Conservation (phyloP, 2,329 filamentous ascomycete genomes). For the Sarocladium strictum region DNA sequence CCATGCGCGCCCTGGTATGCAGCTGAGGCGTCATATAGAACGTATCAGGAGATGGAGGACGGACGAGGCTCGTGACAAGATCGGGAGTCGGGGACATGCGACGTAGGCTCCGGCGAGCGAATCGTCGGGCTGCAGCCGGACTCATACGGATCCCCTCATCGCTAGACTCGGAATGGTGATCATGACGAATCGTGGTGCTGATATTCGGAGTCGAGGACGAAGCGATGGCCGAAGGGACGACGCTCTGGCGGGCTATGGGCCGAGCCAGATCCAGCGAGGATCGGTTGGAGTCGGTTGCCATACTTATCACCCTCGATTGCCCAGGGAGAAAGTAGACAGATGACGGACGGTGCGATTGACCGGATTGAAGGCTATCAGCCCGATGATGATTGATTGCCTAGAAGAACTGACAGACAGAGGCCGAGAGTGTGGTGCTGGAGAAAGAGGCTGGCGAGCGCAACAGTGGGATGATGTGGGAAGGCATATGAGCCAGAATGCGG, state of each 20-base stretch:
- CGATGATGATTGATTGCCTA: no score
- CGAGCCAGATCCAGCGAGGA: conserved; percentile 5
- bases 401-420: background rate
- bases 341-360: background rate
- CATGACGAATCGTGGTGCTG: background rate
- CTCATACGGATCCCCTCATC: conserved; percentile 29
- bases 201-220: conserved; percentile 2
- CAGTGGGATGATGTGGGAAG: conserved; percentile 2
- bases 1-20: conserved; percentile 15
- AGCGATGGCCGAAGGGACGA: background rate
- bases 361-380: no score
- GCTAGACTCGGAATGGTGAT: conserved; percentile 26
- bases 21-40: conserved; percentile 24
- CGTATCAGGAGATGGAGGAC: conserved; percentile 30
- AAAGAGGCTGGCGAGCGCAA: background rate
- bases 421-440: background rate
- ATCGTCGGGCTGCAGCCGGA: conserved; percentile 27
- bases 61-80: conserved; percentile 33
- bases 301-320: conserved; percentile 7
- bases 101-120: conserved; percentile 29
- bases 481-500: background rate
- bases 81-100: conserved; percentile 31
- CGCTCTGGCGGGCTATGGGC: background rate
- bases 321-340: conserved; percentile 7
- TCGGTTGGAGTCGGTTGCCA: conserved; percentile 5